Conservation (phyloP, 192 early-diverging fungal genomes). For the Mortierella hygrophila region DNA sequence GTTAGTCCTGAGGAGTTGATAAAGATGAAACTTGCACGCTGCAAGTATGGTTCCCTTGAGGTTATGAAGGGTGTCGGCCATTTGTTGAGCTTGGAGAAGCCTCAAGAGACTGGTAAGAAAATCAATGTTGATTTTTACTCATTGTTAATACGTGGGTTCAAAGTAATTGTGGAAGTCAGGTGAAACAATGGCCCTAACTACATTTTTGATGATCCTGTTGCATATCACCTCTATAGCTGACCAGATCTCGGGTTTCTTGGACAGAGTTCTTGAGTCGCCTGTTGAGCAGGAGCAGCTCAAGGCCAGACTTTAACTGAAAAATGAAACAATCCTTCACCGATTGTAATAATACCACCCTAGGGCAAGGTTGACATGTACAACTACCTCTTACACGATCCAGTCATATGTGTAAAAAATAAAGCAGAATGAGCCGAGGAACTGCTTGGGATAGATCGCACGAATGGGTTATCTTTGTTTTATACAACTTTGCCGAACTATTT, state of each 20-base stretch:
- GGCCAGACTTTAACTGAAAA: conserved; percentile 17
- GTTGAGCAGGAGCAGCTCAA: not conserved
- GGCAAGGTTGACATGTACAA: not conserved
- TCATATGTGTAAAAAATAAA: too few species aligned
- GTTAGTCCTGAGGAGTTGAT: conserved; percentile 27
- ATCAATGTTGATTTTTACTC: not conserved
- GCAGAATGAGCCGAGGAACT: too few species aligned
- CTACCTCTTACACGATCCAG: too few species aligned
- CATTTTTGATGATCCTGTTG: not conserved
- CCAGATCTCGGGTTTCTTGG: conserved; percentile 30
- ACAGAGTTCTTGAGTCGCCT: not conserved
- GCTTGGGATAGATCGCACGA: not conserved
- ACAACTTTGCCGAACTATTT: not conserved
- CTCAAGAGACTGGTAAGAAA: conserved; percentile 52
- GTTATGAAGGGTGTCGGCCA: conserved; percentile 53
- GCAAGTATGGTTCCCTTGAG: conserved; percentile 26
- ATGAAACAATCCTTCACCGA: not conserved
- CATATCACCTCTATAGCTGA: not conserved
- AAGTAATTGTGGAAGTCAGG: not conserved
- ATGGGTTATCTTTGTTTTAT: not conserved
- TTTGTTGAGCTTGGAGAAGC: conserved; percentile 59
- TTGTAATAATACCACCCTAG: not conserved
- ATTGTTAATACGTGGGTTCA: not conserved
- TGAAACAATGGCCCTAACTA: not conserved
- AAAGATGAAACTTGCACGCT: conserved; percentile 15